These are phyloP conservation scores for Dichotomocladium elegans DNA, from an alignment of 371 early-diverging fungal genomes.

Conservation along the genomic window DNA sequence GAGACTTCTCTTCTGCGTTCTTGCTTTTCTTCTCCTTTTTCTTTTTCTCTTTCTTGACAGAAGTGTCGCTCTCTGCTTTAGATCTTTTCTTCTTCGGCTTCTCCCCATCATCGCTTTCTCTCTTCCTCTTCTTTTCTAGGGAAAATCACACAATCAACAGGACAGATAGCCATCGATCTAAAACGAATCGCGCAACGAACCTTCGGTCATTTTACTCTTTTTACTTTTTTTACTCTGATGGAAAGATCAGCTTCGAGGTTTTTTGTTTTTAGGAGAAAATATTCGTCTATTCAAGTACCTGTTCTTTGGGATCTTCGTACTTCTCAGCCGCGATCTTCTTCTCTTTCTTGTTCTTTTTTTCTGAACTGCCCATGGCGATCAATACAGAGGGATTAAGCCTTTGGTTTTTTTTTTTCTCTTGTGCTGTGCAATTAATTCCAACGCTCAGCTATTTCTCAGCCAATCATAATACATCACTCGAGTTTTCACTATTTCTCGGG, in stretches of 20 bases:
- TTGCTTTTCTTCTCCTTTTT: constrained; percentile 9
- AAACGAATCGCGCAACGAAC: background rate
- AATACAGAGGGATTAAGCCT: too few species aligned
- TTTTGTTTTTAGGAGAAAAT: too few species aligned
- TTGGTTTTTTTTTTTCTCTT: too few species aligned
- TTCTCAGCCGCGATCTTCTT: too few species aligned
- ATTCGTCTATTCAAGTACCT: too few species aligned
- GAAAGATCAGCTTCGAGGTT: too few species aligned
- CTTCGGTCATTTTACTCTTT: constrained; percentile 4
- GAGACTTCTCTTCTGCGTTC: constrained; percentile 6
- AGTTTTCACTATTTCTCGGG: too few species aligned
- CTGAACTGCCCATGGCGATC: background rate
- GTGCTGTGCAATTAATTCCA: too few species aligned
- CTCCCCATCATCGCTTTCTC: background rate
- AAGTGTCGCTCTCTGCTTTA: constrained; percentile 4
- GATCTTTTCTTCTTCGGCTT: constrained; percentile 4
- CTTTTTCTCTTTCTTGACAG: constrained; percentile 14
- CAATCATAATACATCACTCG: too few species aligned
- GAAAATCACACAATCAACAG: background rate
- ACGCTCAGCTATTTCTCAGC: too few species aligned
- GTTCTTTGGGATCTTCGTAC: background rate
- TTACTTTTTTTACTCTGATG: constrained; percentile 6
- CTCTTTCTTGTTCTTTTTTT: constrained; percentile 1
- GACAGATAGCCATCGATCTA: background rate
- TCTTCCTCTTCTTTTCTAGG: constrained; percentile 14